Conservation (phyloP, 1,284 basidiomycete species). For the Hortiboletus rubellus region DNA sequence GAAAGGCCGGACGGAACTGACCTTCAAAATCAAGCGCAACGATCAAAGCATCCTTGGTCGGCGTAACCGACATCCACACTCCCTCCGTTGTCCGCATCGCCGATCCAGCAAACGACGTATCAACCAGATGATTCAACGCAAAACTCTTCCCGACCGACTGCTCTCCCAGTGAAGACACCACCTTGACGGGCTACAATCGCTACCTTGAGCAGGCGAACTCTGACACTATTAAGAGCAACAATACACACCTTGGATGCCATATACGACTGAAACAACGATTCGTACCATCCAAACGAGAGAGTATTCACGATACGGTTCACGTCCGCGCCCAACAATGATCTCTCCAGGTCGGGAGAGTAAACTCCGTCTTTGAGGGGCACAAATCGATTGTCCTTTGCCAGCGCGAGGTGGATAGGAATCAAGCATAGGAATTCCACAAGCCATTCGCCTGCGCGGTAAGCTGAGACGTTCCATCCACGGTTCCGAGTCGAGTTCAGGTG, state of each 20-base stretch:
- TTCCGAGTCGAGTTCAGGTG: neutral
- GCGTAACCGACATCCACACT: conserved; percentile 68
- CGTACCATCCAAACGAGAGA: conserved; percentile 65
- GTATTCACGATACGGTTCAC: conserved; percentile 57
- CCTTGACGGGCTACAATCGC: conserved; percentile 52
- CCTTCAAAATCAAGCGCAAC: conserved; percentile 69
- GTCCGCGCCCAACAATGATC: conserved; percentile 55
- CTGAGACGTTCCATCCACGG: conserved; percentile 35
- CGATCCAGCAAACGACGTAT: conserved; percentile 65
- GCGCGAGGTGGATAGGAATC: conserved; percentile 62
- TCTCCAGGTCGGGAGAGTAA: conserved; percentile 49
- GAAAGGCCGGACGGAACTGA: conserved; percentile 2
- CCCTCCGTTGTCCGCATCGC: conserved; percentile 69
- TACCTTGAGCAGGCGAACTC: neutral
- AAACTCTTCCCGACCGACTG: conserved; percentile 67
- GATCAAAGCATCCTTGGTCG: conserved; percentile 52
- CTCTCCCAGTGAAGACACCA: conserved; percentile 69
- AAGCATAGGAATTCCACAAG: conserved; percentile 59
- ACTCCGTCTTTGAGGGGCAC: conserved; percentile 61
- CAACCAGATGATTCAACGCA: conserved; percentile 59
- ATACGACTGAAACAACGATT: conserved; percentile 62
- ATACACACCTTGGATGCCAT: conserved; percentile 52
- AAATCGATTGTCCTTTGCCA: conserved; percentile 59
- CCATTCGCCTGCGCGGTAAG: conserved; percentile 58
- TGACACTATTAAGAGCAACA: fast-evolving